Evolutionary conservation across 2,329 filamentous ascomycete genomes (phyloP).

Genomic region (Dactylonectria estremocensis): DNA sequence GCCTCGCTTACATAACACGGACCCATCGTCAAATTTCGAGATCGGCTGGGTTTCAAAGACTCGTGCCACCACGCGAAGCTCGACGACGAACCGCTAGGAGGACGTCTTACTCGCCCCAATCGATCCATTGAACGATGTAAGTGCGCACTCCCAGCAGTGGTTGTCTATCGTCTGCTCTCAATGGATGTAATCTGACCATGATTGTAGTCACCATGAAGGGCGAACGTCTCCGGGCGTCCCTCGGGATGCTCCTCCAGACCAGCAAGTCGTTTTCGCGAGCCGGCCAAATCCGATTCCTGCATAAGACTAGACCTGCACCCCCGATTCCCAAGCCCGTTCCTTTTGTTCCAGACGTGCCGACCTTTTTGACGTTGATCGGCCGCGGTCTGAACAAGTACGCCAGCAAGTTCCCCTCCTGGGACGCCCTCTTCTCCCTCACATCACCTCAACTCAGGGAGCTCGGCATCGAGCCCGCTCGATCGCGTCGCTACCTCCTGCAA

Average conservation of each 20-base stretch:
- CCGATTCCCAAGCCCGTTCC: conserved; percentile 80
- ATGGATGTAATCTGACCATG: conserved; percentile 27
- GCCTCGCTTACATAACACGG: conserved; percentile 54
- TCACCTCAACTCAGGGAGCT: conserved; percentile 85
- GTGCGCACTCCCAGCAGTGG: not conserved
- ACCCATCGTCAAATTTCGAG: conserved; percentile 50
- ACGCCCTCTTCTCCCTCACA: conserved; percentile 86
- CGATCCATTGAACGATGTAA: conserved; percentile 42
- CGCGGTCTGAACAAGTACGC: conserved; percentile 87
- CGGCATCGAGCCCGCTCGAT: conserved; percentile 88
- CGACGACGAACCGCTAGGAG: conserved; percentile 38
- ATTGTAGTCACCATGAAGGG: conserved; percentile 50
- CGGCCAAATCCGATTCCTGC: conserved; percentile 61
- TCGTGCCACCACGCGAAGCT: conserved; percentile 36
- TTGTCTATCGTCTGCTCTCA: not conserved
- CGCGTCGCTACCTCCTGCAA: conserved; percentile 85
- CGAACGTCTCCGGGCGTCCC: conserved; percentile 50
- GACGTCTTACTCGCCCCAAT: conserved; percentile 40
- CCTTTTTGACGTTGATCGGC: conserved; percentile 93
- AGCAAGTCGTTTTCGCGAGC: conserved; percentile 50
- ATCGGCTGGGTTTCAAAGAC: conserved; percentile 31
- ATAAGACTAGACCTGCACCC: conserved; percentile 57
- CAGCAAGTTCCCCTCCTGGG: conserved; percentile 91
- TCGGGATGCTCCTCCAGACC: conserved; percentile 51
- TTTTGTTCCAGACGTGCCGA: conserved; percentile 86